Percentiles rank a stretch among this genome's conserved stretches.
These are phyloP conservation scores for Leccinum proliferum DNA, from an alignment of 1,284 basidiomycete species.

Conservation along the genomic window DNA sequence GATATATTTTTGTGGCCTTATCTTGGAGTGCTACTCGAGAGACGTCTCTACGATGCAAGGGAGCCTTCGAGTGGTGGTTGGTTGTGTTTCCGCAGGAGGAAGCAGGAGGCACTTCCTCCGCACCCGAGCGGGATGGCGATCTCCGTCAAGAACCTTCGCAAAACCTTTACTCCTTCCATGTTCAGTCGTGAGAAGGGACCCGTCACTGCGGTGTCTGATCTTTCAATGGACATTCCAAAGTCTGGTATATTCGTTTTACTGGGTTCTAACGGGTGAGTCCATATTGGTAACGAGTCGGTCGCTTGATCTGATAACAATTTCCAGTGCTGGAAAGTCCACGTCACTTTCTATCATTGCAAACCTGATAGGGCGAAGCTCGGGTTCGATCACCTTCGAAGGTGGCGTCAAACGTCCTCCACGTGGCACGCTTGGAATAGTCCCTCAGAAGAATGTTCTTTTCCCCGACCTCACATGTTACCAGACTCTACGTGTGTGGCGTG, in stretches of 20 bases:
- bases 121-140: slow-evolving; percentile 47
- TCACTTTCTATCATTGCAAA: slow-evolving; percentile 63
- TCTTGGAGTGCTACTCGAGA: slow-evolving; percentile 55
- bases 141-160: slow-evolving; percentile 53
- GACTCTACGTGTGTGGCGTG: slow-evolving; percentile 68
- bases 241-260: slow-evolving; percentile 71
- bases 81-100: slow-evolving; percentile 23
- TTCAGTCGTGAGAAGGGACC: slow-evolving; percentile 34
- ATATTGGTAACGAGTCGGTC: not conserved
- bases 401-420: slow-evolving; percentile 45
- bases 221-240: slow-evolving; percentile 62
- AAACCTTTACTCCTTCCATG: slow-evolving; percentile 46
- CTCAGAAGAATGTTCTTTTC: slow-evolving; percentile 81
- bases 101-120: slow-evolving; percentile 13
- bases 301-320: slow-evolving; percentile 6
- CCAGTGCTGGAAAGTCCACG: slow-evolving; percentile 77
- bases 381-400: slow-evolving; percentile 60
- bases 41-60: slow-evolving; percentile 54
- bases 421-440: slow-evolving; percentile 70
- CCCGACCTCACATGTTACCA: slow-evolving; percentile 71
- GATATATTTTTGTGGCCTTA: slow-evolving; percentile 68
- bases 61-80: slow-evolving; percentile 32
- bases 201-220: slow-evolving; percentile 58
- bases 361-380: slow-evolving; percentile 52
- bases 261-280: slow-evolving; percentile 62